Evolutionary conservation across 257 asterid genomes (phyloP), one percentile per base, ranked within the genome.

Genomic region (Gentiana dahurica): DNA sequence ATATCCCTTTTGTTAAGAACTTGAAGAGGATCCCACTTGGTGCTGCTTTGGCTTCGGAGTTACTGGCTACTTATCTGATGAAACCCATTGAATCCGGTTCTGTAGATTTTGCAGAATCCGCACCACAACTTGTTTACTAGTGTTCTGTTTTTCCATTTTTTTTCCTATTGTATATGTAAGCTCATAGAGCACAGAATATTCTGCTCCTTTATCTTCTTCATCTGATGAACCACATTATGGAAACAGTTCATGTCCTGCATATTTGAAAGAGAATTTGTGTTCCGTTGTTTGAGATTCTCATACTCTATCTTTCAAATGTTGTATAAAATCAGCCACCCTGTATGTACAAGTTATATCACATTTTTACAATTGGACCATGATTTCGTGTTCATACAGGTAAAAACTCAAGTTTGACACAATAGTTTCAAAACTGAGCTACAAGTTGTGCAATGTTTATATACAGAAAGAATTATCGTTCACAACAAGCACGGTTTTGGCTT

Each of bases 71-170:
- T 0, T 88, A 85, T 70, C 94, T 88, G 71, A 92, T 92, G 98
- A 83, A 92, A 71, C 98, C 98, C 38, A 79, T 92, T 39, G 97
- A 92, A 58, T 88, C 95, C 52, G 98, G 98, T 55, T 92, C 97
- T 5, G 88, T 92, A 49, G 98, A 92, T 71, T 60, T 85, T 33
- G 87, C 97, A 8, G 97, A 92, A 74, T 83, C 83, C 54, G 98
- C 83, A 24, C 94, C 98, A 33, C 85, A 73, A 61, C 80, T 85
- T 41, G 88, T 77, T 53, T 88, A 88, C 72, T 87, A 71, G 53
- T 4, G 53, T 4, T 6, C 4, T 48, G 54, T 35, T 10, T 5
- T 37, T 47, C 8, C 2, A 24, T 24, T 24, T 24, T n/a, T 15
- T 41, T 41, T 41, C 11, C 46, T 41, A 2, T 2, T 10, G 9